Base-by-base conservation (phyloP, 2,329 filamentous ascomycete genomes). In the Microdochium paspali region DNA sequence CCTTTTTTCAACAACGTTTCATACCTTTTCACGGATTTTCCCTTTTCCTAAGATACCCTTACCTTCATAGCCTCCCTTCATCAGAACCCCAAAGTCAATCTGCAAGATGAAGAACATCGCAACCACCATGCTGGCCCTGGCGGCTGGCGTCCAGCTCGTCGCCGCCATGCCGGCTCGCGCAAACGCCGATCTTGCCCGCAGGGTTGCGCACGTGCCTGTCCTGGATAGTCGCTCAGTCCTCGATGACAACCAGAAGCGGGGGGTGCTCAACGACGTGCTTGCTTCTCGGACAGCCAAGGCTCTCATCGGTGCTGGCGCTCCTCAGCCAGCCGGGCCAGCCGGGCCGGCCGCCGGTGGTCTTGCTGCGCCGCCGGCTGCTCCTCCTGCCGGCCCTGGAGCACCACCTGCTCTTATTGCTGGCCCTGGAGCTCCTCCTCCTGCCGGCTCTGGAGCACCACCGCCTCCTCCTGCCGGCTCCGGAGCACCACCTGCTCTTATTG, bases 101-200 rank as follows among this genome's bases (percentile, higher is more conserved):
- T n/a, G 10, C 35, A 67, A 54, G 49, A 69, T 68, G 66, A 69
- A 68, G 61, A 65, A 63, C 56, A 58, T 67, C 53, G 60, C 59
- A 53, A 56, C 63, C 50, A 59, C 67, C 53, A 49, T 68, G 45
- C 53, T 66, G 52, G 56, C 61, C 54, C 50, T 68, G 53, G 65
- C 65, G 50, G 49, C 66, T 44, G 62, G 59, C 44, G 63, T 63
- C 46, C 59, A 59, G 42, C 47, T 59, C 35, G 61, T 65, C 23
- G 63, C 61, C 39, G 58, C 61, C 44, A 28, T 62, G 30, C 61
- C 61, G 12, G 53, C 53, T 7, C 44, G 48, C 2, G 49, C 32
- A 12, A 31, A 30, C 13, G 24, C 21, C 9, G 47, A 45, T 28
- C 2, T 56, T 24, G 32, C 51, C 25, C 26, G 49, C 46, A 55